Evolutionary conservation across 2,329 filamentous ascomycete genomes (phyloP), one percentile per base, ranked within the genome.

Genomic region (Didymella glomerata): DNA sequence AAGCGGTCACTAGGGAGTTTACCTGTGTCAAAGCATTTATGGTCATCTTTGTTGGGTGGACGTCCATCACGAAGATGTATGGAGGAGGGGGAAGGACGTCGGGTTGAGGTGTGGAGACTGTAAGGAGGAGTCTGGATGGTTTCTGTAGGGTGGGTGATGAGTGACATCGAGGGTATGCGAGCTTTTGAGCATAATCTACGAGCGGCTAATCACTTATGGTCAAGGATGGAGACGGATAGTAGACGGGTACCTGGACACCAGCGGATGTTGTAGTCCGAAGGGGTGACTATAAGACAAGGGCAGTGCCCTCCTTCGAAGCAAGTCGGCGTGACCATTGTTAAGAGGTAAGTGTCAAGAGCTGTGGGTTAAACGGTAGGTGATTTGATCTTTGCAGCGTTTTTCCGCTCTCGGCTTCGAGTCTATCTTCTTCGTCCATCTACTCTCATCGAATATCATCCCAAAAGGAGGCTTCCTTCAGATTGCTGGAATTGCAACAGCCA

Each of bases 151-250:
- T 20, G 5, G 24, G 16, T 36, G 42, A 36, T 13, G 11, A 34
- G 42, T 52, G 34, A 47, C 24, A 5, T 25, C 25, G 13, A 36
- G 11, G 16, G 13, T 28, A 27, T 57, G 54, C 48, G 54, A 48
- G 20, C 34, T 47, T 57, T 51, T 51, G 48, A 51, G 54, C 54
- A 51, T 18, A 34, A 41, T 51, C 14, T 42, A 14, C 34, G 42
- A 16, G 34, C 40, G 40, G 28, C 27, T 46, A 25, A 50, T 46
- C 22, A n/a, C 32, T n/a, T 18, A 11, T n/a, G 16, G 32, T n/a
- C 16, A 36, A n/a, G 16, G 20, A 40, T 34, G 14, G 10, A 46
- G 18, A 25, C 25, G 2, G 36, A 40, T 4, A 40, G 36, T 8
- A 20, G 36, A 20, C 9, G 36, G 36, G 8, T 40, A 13, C 18